phyloP scores from a whole-genome alignment of 495 filamentous ascomycete genomes.

The Astrothelium macrocarpum region DNA sequence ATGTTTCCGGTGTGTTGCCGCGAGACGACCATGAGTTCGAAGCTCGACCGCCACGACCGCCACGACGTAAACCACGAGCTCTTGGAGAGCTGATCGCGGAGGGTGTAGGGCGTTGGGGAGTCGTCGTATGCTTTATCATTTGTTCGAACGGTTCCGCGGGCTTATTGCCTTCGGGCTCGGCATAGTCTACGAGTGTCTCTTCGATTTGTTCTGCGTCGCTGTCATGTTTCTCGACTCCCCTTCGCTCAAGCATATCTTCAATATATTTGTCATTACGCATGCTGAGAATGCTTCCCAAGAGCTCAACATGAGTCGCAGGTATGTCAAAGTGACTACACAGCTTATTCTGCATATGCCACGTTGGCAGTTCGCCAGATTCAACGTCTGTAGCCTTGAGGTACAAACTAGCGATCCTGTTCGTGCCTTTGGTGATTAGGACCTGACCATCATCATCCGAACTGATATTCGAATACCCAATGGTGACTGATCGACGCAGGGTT shows the following conservation, averaged over 20 bases:
- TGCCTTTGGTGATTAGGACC: background rate
- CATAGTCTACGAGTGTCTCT: background rate
- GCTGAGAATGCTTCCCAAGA: background rate
- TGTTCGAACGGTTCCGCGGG: background rate
- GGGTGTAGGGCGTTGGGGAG: background rate
- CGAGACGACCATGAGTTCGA: too few relatives aligned
- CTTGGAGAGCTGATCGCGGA: background rate
- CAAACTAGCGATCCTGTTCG: background rate
- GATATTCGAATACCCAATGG: background rate
- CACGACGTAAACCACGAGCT: too few relatives aligned
- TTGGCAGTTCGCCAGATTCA: background rate
- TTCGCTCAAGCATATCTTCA: slow-evolving; percentile 4
- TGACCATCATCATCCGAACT: background rate
- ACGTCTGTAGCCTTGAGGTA: background rate
- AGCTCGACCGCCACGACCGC: too few relatives aligned
- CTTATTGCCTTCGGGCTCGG: background rate
- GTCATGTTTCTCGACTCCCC: background rate
- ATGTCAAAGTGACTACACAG: background rate
- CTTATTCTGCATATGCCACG: background rate
- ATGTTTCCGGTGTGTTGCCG: background rate
- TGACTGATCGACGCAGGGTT: background rate
- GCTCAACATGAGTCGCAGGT: background rate
- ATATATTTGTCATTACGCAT: background rate
- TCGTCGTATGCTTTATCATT: background rate
- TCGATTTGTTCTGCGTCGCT: background rate